A percentile compares a stretch with the other conserved stretches of the same genome.
These are phyloP conservation scores for Dalbergia cultrata DNA, from an alignment of 306 rosid species.

Conservation along the genomic window DNA sequence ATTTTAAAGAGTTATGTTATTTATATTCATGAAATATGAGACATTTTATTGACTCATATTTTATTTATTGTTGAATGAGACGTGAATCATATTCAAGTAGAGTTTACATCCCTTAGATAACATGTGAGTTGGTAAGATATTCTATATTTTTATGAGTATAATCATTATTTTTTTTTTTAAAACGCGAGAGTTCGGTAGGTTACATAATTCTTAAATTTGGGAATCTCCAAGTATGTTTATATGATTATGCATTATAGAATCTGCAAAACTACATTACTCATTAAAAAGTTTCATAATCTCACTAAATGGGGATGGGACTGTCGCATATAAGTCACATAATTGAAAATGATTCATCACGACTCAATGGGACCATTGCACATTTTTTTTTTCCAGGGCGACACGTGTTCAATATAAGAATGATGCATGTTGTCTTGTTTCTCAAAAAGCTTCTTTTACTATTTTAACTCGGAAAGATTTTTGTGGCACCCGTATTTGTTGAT, in stretches of 20 bases:
- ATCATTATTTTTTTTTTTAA: too few species aligned
- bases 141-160: too few species aligned
- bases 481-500: not conserved
- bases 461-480: not conserved
- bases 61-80: too few species aligned
- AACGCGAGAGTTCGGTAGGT: not conserved
- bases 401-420: constrained; percentile 27
- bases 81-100: too few species aligned
- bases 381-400: constrained; percentile 39
- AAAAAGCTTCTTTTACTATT: constrained; percentile 9
- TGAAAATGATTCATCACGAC: constrained; percentile 27
- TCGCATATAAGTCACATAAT: not conserved
- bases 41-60: too few species aligned
- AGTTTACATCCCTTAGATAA: too few species aligned
- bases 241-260: constrained; percentile 9
- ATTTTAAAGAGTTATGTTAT: too few species aligned
- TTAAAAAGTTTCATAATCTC: constrained; percentile 15
- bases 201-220: not conserved
- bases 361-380: constrained; percentile 39
- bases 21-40: too few species aligned
- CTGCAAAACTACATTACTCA: not conserved
- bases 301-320: not conserved
- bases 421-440: constrained; percentile 33
- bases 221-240: not conserved
- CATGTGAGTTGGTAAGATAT: too few species aligned